Percentiles rank a stretch among this genome's conserved stretches.
These are phyloP conservation scores for Azolla pinnata DNA, from an alignment of 75 land plant species.

Conservation along the genomic window DNA sequence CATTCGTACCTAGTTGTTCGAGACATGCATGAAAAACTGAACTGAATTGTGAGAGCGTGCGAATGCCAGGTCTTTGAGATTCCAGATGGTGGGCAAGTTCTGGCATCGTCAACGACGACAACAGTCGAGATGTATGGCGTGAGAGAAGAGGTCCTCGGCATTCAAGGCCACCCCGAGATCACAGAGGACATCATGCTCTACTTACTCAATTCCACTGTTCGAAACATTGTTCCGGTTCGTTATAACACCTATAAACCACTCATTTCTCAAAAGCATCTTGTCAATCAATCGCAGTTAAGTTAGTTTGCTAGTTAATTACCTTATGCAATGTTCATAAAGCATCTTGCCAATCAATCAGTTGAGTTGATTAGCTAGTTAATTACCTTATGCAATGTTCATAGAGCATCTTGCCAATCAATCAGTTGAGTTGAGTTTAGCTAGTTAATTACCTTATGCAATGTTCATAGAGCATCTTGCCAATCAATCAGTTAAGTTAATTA, in stretches of 20 bases:
- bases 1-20: no score
- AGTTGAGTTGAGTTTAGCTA: no score
- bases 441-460: no score
- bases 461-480: background rate
- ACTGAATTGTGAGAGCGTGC: no score
- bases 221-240: constrained; percentile 30
- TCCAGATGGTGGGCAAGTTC: constrained; percentile 45
- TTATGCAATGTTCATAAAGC: no score
- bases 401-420: background rate
- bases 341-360: background rate
- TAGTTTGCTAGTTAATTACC: no score
- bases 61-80: constrained; percentile 58
- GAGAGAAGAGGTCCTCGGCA: constrained; percentile 61
- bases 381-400: no score
- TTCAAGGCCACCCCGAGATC: constrained; percentile 90
- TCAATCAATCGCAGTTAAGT: background rate
- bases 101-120: constrained; percentile 59
- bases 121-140: constrained; percentile 52
- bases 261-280: constrained; percentile 6
- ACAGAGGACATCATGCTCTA: constrained; percentile 49
- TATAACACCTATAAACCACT: no score
- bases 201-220: constrained; percentile 37
- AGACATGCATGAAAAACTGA: no score
- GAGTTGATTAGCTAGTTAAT: no score
- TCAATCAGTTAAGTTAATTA: background rate